These are phyloP conservation scores for Neltuma alba DNA, from an alignment of 306 rosid species.

Conservation along the genomic window DNA sequence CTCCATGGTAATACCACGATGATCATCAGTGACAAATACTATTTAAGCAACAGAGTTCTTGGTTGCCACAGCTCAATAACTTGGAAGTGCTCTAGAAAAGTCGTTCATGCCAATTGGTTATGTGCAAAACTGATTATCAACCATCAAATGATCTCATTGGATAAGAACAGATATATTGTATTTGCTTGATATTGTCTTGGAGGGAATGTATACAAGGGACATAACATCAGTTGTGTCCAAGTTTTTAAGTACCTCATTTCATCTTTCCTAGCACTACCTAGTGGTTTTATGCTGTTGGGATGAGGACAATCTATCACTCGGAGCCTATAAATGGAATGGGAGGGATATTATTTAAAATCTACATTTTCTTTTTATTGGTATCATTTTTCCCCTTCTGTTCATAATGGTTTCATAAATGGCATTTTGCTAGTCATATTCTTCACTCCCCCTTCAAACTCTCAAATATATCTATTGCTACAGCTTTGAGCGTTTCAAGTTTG, in stretches of 20 bases:
- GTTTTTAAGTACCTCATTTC: constrained; percentile 5
- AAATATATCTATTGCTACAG: constrained; percentile 4
- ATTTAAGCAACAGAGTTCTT: constrained; percentile 1
- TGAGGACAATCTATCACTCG: background rate
- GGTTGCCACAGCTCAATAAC: background rate
- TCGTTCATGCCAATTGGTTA: constrained; percentile 4
- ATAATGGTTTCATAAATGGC: background rate
- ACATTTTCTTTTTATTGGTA: background rate
- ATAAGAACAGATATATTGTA: constrained; percentile 19
- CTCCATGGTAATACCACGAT: constrained; percentile 6
- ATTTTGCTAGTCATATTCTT: background rate
- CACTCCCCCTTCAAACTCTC: background rate
- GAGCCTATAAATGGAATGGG: background rate
- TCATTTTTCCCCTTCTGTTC: background rate
- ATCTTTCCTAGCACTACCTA: background rate
- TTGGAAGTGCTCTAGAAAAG: background rate
- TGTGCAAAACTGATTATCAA: constrained; percentile 21
- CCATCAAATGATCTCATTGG: constrained; percentile 14
- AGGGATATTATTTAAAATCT: constrained; percentile 4
- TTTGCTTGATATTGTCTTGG: constrained; percentile 4
- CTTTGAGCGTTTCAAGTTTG: constrained; percentile 9
- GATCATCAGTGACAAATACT: background rate
- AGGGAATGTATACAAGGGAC: constrained; percentile 1
- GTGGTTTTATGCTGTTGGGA: background rate
- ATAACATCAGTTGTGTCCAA: constrained; percentile 10